Evolutionary conservation across 371 early-diverging fungal species (phyloP).

Genomic region (Mucor sp.): DNA sequence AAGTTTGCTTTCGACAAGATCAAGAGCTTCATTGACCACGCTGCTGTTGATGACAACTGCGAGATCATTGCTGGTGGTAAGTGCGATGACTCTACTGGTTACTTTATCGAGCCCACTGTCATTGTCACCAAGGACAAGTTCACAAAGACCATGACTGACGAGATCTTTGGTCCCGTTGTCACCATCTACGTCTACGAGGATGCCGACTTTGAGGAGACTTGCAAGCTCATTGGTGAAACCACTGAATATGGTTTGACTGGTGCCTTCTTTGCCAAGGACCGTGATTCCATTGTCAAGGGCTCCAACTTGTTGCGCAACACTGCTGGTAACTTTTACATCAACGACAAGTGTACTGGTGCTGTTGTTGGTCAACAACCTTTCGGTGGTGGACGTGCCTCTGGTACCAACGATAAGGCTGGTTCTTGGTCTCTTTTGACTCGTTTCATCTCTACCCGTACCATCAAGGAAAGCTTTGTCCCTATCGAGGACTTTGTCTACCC

Average conservation of each 20-base stretch:
- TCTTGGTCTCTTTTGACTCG: constrained; percentile 62
- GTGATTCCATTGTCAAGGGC: constrained; percentile 75
- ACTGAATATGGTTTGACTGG: constrained; percentile 92
- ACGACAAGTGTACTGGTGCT: constrained; percentile 98
- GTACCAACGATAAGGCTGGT: constrained; percentile 99
- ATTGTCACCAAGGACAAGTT: constrained; percentile 85
- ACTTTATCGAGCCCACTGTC: constrained; percentile 92
- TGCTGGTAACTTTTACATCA: constrained; percentile 98
- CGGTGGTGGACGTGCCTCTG: constrained; percentile 93
- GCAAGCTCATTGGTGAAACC: constrained; percentile 80
- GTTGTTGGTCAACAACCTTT: constrained; percentile 99
- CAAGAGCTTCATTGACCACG: constrained; percentile 84
- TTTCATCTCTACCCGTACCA: constrained; percentile 92
- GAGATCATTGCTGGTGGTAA: constrained; percentile 85
- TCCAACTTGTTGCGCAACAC: constrained; percentile 82
- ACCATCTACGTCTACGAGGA: constrained; percentile 93
- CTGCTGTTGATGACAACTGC: constrained; percentile 60
- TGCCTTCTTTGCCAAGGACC: constrained; percentile 87
- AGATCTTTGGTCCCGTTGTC: constrained; percentile 98
- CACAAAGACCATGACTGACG: constrained; percentile 88
- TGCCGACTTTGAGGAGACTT: constrained; percentile 72
- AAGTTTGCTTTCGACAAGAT: constrained; percentile 93
- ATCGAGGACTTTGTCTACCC: constrained; percentile 82
- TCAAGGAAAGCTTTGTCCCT: constrained; percentile 96
- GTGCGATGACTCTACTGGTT: constrained; percentile 85